phyloP scores from a whole-genome alignment of 495 filamentous ascomycete species.

The Oidiodendron maius region DNA sequence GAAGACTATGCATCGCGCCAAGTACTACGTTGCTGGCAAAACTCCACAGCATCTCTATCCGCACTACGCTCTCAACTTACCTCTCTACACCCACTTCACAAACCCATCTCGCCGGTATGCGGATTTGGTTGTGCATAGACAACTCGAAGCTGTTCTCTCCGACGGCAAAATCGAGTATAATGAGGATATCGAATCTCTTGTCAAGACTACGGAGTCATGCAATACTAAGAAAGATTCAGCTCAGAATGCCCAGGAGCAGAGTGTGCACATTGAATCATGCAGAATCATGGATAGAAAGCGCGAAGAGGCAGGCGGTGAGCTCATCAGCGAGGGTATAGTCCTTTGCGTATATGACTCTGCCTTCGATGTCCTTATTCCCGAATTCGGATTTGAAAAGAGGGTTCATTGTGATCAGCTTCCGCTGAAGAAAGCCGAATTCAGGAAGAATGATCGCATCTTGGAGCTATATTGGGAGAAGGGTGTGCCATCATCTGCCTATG shows the following conservation, averaged over 20 bases:
- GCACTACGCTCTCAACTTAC: slow-evolving; percentile 89
- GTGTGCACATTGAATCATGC: slow-evolving; percentile 97
- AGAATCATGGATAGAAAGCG: slow-evolving; percentile 86
- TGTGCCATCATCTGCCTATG: slow-evolving; percentile 89
- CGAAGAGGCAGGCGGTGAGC: slow-evolving; percentile 77
- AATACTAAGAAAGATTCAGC: slow-evolving; percentile 99
- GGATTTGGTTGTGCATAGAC: slow-evolving; percentile 91
- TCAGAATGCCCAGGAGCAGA: slow-evolving; percentile 95
- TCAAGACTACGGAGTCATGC: slow-evolving; percentile 91
- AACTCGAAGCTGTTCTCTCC: slow-evolving; percentile 83
- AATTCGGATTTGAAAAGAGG: slow-evolving; percentile 98
- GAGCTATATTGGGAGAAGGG: slow-evolving; percentile 99
- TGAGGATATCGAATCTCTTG: slow-evolving; percentile 81
- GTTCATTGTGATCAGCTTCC: slow-evolving; percentile 98
- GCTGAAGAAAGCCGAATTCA: slow-evolving; percentile 95
- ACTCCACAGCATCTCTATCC: slow-evolving; percentile 64
- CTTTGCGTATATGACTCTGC: slow-evolving; percentile 98
- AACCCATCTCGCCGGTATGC: slow-evolving; percentile 92
- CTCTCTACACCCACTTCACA: slow-evolving; percentile 95
- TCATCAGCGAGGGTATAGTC: slow-evolving; percentile 96
- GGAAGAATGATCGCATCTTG: slow-evolving; percentile 87
- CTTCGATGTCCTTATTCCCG: slow-evolving; percentile 96
- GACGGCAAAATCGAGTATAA: slow-evolving; percentile 76
- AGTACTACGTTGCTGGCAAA: slow-evolving; percentile 83
- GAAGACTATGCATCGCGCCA: slow-evolving; percentile 93